Conservation (phyloP, 1,139 yeast genomes). For the Magnusiomyces fungicola region DNA sequence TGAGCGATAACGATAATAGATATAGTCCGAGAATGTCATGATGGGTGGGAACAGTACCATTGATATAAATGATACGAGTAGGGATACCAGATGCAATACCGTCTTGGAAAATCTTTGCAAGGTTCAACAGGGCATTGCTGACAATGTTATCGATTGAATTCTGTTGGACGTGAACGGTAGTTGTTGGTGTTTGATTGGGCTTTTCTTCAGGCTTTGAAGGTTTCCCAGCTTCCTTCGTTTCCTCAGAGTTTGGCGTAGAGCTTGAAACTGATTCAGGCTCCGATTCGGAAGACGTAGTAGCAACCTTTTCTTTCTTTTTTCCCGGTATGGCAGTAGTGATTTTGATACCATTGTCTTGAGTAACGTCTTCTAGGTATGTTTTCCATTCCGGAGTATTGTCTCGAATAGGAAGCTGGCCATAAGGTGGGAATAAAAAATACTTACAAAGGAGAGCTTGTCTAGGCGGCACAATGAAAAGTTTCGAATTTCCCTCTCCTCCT, state of each 20-base stretch:
- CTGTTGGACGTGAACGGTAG: no score
- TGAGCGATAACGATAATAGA: conserved; percentile 28
- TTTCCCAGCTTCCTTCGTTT: not conserved
- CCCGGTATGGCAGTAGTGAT: no score
- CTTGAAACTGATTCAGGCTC: not conserved
- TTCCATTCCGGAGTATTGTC: conserved; percentile 12
- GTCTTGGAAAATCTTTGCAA: conserved; percentile 33
- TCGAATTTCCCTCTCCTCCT: conserved; percentile 2
- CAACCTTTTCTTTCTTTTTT: no score
- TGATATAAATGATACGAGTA: conserved; percentile 22
- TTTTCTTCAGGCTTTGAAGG: not conserved
- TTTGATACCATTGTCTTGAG: not conserved
- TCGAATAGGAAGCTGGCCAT: conserved; percentile 10
- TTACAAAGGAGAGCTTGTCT: conserved; percentile 10
- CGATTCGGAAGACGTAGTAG: not conserved
- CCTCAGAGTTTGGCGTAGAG: not conserved
- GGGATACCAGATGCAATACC: conserved; percentile 30
- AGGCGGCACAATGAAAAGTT: conserved; percentile 7
- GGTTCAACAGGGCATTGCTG: conserved; percentile 29
- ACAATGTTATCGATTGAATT: conserved; percentile 16
- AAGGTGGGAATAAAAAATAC: conserved; percentile 7
- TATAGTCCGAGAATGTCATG: conserved; percentile 28
- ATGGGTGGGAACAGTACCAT: conserved; percentile 28
- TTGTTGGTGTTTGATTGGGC: not conserved
- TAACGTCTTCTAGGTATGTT: conserved; percentile 6